Evolutionary conservation across 805 yeast species (phyloP), one percentile per base, ranked within the genome.

Genomic region (Zygosaccharomyces bisporus): DNA sequence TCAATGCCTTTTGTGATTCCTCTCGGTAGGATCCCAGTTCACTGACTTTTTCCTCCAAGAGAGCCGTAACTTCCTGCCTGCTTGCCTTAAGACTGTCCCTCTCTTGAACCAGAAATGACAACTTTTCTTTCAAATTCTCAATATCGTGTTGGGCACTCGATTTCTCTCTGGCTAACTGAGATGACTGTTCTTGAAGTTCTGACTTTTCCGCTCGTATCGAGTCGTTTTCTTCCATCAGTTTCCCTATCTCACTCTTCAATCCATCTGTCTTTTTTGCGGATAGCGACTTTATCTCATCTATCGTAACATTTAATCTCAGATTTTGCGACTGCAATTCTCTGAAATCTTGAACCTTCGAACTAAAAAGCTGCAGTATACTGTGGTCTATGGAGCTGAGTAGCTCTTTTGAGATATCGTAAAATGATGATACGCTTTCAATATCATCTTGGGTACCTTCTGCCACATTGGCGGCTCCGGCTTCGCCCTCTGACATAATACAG

Each of bases 241-340:
- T 47, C 3, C 49, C 52, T 1, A 67, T 35, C 35, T 70, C 69
- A 5, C 42, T 47, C 24, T 63, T 66, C 36, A 72, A 47, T 0
- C 56, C 27, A 10, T 66, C 70, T 4, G 61, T 43, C 39, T 63
- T 70, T 44, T 63, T 67, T 6, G 53, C 45, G 1, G 60, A 54
- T 1, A 69, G 46, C 30, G 68, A 71, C 16, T 66, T 64, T 13
- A 61, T 49, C 42, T 71, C 75, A 43, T 74, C 77, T 13, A 67
- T 56, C n/a, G 64, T 63, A 9, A 73, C 64, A 44, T 67, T 69
- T 21, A 69, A 32, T 2, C 66, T 53, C 37, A 69, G 44, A 38
- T 66, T 68, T 35, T 66, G 68, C 1, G 76, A 68, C 44, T 65
- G 62, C 32, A 73, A 39, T 7, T 59, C 58, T 24, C 69, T 63